A percentile compares a stretch with the other conserved stretches of the same genome.
Conservation (phyloP, 2,329 filamentous ascomycete species). For the Phaeosphaeriaceae sp. region DNA sequence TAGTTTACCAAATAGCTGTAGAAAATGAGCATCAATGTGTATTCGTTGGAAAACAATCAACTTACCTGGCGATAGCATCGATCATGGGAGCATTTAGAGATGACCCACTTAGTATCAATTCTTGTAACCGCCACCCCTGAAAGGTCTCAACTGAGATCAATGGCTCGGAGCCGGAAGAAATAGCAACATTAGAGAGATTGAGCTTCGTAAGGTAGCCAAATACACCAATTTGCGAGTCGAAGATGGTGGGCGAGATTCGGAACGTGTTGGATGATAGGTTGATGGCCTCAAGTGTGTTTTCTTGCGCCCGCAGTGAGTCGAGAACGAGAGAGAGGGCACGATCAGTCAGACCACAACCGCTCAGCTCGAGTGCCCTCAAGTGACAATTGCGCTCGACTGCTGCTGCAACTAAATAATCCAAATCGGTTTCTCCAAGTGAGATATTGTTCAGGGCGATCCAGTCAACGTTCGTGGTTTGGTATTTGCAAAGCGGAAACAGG, state of each 20-base stretch:
- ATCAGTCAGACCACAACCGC: conserved; percentile 66
- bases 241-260: conserved; percentile 67
- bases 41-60: background rate
- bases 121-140: conserved; percentile 70
- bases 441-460: conserved; percentile 74
- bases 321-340: conserved; percentile 66
- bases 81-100: conserved; percentile 67
- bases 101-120: conserved; percentile 69
- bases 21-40: conserved; percentile 41
- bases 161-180: conserved; percentile 67
- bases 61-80: conserved; percentile 62
- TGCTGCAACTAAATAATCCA: conserved; percentile 72
- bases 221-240: conserved; percentile 70
- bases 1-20: conserved; percentile 65
- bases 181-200: conserved; percentile 68
- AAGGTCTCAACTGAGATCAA: conserved; percentile 71
- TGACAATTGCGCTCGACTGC: conserved; percentile 69
- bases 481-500: conserved; percentile 70
- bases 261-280: conserved; percentile 72
- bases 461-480: conserved; percentile 71
- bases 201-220: conserved; percentile 71
- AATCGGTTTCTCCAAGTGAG: conserved; percentile 71
- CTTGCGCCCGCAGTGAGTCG: conserved; percentile 68
- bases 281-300: conserved; percentile 70
- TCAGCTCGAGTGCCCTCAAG: conserved; percentile 71